Conservation (phyloP, 1,284 basidiomycete genomes). For the Blastosporella zonata region DNA sequence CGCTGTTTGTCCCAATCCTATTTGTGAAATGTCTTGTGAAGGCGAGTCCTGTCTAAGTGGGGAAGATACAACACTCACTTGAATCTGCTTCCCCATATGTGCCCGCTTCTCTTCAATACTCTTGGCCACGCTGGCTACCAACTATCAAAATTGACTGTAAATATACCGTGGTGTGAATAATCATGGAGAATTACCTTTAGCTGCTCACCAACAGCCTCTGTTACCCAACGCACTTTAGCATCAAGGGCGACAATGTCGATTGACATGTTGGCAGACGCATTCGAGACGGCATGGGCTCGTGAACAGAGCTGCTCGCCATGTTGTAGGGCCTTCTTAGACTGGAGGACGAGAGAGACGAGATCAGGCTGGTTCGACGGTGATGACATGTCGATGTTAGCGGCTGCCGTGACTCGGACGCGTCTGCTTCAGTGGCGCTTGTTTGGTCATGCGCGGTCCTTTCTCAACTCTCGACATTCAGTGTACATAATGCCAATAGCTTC, state of each 20-base stretch:
- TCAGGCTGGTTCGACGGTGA: constrained; percentile 34
- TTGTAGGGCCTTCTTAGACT: constrained; percentile 77
- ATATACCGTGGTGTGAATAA: constrained; percentile 2
- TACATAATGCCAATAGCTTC: background rate
- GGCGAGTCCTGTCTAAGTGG: background rate
- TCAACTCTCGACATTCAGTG: constrained; percentile 3
- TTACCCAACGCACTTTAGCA: constrained; percentile 74
- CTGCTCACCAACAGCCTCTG: constrained; percentile 68
- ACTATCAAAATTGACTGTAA: constrained; percentile 35
- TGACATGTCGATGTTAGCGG: constrained; percentile 18
- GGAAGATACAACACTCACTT: constrained; percentile 39
- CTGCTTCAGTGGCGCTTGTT: background rate
- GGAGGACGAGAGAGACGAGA: constrained; percentile 69
- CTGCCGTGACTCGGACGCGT: constrained; percentile 2
- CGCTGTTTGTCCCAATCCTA: constrained; percentile 72
- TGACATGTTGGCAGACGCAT: constrained; percentile 57
- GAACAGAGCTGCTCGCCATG: constrained; percentile 72
- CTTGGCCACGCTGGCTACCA: constrained; percentile 69
- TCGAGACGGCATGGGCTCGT: constrained; percentile 55
- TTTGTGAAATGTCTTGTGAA: background rate
- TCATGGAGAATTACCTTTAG: constrained; percentile 49
- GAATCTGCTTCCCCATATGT: constrained; percentile 54
- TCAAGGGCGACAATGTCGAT: constrained; percentile 73
- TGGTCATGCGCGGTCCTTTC: background rate
- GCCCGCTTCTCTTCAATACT: constrained; percentile 67